Evolutionary conservation across 192 early-diverging fungal genomes (phyloP).

Genomic region (Linnemannia hyalina): DNA sequence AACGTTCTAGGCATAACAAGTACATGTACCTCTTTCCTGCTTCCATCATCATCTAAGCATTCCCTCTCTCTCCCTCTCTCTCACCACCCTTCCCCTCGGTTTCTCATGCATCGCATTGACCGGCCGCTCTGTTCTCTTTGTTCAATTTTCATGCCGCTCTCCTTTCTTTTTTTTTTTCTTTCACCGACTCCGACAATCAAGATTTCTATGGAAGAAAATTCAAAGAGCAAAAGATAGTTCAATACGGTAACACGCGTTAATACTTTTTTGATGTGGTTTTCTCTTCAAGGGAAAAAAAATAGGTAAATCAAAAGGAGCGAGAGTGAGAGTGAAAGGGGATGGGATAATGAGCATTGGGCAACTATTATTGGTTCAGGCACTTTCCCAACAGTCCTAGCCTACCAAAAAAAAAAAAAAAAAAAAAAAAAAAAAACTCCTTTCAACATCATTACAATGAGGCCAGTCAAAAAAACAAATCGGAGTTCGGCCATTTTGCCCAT

Average conservation of each 20-base stretch:
- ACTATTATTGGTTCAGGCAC: background rate
- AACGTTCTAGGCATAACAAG: background rate
- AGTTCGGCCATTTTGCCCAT: background rate
- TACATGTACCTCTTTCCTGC: background rate
- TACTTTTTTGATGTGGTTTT: too few species aligned
- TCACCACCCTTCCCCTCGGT: background rate
- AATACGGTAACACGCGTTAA: background rate
- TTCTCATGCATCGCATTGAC: background rate
- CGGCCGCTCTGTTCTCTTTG: background rate
- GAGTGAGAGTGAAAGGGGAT: background rate
- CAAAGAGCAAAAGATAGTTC: background rate
- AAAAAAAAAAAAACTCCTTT: background rate
- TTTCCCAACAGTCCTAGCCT: background rate
- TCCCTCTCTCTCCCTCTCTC: background rate
- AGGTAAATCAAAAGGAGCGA: background rate
- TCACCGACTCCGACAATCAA: slow-evolving; percentile 3
- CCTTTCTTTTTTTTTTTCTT: background rate
- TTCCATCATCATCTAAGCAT: background rate
- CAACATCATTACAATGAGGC: too few species aligned
- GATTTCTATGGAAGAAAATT: background rate
- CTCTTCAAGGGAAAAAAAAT: background rate
- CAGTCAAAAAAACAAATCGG: background rate
- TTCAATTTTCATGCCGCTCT: background rate
- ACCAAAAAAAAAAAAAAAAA: background rate
- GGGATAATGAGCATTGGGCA: slow-evolving; percentile 1